Evolutionary conservation across 176 grass and related monocot species (phyloP).

Genomic region (Melocanna baccifera): DNA sequence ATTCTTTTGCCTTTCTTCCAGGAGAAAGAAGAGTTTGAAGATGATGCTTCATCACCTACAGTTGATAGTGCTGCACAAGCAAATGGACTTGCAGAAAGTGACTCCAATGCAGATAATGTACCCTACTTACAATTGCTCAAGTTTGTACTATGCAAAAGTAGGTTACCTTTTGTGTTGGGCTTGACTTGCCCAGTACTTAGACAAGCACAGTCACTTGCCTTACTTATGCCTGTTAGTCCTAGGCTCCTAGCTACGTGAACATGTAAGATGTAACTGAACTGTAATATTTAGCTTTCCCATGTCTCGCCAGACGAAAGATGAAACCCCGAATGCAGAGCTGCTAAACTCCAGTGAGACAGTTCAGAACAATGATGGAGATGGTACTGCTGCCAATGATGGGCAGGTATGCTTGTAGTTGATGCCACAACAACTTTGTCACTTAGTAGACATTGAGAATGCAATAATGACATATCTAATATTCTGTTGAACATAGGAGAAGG

Average conservation of each 20-base stretch:
- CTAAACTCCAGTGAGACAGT: slow-evolving; percentile 30
- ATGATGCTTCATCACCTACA: slow-evolving; percentile 27
- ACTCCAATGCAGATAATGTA: slow-evolving; percentile 54
- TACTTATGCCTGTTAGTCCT: neutral
- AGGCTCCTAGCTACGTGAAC: neutral
- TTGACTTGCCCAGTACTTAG: neutral
- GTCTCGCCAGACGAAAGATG: slow-evolving; percentile 66
- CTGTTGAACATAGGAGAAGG: slow-evolving; percentile 50
- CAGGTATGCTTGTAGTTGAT: slow-evolving; percentile 40
- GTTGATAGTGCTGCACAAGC: slow-evolving; percentile 33
- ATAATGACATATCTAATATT: slow-evolving; percentile 25
- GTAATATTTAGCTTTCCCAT: slow-evolving; percentile 60
- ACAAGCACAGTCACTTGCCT: neutral
- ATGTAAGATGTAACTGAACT: slow-evolving; percentile 40
- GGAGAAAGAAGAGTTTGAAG: slow-evolving; percentile 36
- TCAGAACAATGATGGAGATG: slow-evolving; percentile 37
- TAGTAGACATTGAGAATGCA: neutral
- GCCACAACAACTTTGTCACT: neutral
- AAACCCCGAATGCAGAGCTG: slow-evolving; percentile 39
- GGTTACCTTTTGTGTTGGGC: neutral
- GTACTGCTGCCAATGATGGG: slow-evolving; percentile 21
- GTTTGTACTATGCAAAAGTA: neutral
- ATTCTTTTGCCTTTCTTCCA: slow-evolving; percentile 23
- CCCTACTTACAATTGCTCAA: neutral
- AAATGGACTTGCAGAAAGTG: slow-evolving; percentile 44